A percentile compares a stretch with the other conserved stretches of the same genome.
These are phyloP conservation scores for Juncus effusus DNA, from an alignment of 176 grass and related monocot genomes.

Conservation along the genomic window DNA sequence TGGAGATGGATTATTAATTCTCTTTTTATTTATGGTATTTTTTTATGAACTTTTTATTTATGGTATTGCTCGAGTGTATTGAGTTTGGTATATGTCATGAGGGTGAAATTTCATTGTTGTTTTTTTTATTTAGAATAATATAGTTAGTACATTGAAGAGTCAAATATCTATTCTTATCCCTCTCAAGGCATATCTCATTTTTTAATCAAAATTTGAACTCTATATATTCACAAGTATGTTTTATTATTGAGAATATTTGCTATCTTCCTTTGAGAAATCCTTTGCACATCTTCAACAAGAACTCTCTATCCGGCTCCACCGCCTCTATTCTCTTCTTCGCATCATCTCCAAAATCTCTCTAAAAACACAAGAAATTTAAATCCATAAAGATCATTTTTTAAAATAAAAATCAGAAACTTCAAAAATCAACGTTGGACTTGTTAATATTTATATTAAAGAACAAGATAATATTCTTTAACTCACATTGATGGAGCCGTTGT, in stretches of 20 bases:
- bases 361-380: too few relatives aligned
- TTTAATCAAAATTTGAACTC: too few relatives aligned
- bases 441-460: neutral
- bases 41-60: neutral
- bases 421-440: neutral
- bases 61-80: slow-evolving; percentile 2
- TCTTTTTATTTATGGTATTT: neutral
- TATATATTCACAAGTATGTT: neutral
- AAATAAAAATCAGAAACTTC: neutral
- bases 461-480: neutral
- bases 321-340: slow-evolving; percentile 33
- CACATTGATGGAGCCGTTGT: slow-evolving; percentile 29
- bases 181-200: too few relatives aligned
- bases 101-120: neutral
- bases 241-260: neutral
- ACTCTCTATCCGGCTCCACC: slow-evolving; percentile 31
- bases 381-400: too few relatives aligned
- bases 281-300: slow-evolving; percentile 61
- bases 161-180: too few relatives aligned
- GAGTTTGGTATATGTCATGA: slow-evolving; percentile 3
- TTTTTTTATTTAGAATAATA: slow-evolving; percentile 15
- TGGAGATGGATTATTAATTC: neutral
- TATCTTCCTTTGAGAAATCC: slow-evolving; percentile 32
- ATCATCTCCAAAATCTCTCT: slow-evolving; percentile 20
- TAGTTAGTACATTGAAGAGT: neutral